Base-by-base conservation (phyloP, 2,329 filamentous ascomycete genomes). In the Fusarium euwallaceae region DNA sequence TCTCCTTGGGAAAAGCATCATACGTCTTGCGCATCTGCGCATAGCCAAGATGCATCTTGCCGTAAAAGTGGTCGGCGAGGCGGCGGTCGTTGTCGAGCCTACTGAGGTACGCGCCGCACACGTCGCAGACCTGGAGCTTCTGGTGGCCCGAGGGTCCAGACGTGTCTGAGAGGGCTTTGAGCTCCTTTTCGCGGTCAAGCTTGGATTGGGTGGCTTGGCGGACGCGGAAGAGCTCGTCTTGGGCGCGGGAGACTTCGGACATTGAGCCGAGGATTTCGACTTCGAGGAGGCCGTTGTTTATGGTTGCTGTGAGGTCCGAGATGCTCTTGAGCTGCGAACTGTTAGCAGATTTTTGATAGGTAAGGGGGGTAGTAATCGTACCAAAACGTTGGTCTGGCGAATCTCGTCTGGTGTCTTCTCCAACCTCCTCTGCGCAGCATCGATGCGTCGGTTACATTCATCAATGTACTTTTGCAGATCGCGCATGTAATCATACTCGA, bases 381-480 rank as follows among this genome's bases (percentile, higher is more conserved):
- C 91, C 77, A 98, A 85, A 58, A 93, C 91, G 81, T 98, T 98
- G 4, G 97, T 98, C 87, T 98, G 95, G 29, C 94, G 88, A 76
- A 99, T 98, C 86, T 99, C 97, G 81, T 99, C 97, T 10, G 96
- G 95, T 1, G 97, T 98, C 89, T 98, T 99, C 85, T 99, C 97
- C 68, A 99, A 86, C 62, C 96, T 88, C 61, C 95, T 89, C 87
- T 98, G 96, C 11, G 96, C 95, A 16, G 91, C 89, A 76, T 98
- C 95, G 81, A 99, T 99, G 78, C 95, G 90, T 66, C 95, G 90
- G 83, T 99, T 98, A 87, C 97, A 99, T 76, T 98, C 95, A 80
- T 97, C 95, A 80, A 99, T 97, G 85, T 98, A 97, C 83, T 97
- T 97, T 82, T 96, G 94, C 85, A 99, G 93, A 83, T 99, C 95